Base-by-base conservation (phyloP, 169 alveolate species). In the Neospora caninum region DNA sequence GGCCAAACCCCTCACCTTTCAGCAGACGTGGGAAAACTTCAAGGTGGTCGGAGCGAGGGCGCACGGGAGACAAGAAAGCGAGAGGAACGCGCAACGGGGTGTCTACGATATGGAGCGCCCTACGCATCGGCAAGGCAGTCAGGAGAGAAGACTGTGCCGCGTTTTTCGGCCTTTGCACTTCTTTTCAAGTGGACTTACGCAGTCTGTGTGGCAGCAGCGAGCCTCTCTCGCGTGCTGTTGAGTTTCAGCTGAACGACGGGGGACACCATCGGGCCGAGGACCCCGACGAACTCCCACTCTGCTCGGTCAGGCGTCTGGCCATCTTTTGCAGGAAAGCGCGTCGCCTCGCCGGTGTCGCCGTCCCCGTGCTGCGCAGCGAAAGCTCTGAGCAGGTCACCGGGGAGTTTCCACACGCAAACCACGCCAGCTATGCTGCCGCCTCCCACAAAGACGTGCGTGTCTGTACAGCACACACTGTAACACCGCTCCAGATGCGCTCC, bases 391-490 rank as follows among this genome's bases (percentile, higher is more conserved):
- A 41, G 54, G 41, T 22, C 34, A 4, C 54, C 34, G 25, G 89
- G 89, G 38, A 82, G 31, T 34, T 38, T 29, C 89, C 89, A 82
- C 67, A 82, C 64, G 41, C 89, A 82, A 9, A 82, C 39, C 69
- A 31, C 0, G 34, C 89, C 89, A 0, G 67, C 2, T 2, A 82
- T 82, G 69, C 69, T 82, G 54, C 89, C 89, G 6, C 89, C 89
- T 7, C 89, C 89, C 67, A 82, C 89, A 49, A 82, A 82, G 39
- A 82, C 89, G 38, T 82, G 89, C 0, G 67, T 10, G 67, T 41
- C 89, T 82, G 89, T 20, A 31, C 89, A 82, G 89, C 89, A 82
- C 36, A 82, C 89, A 36, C 69, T 29, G 89, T 41, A 41, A 39
- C 69, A 42, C 25, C 89, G 89, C 53, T 82, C 89, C 16, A 49